These are phyloP conservation scores for Triglochin maritima DNA, from an alignment of 106 monocot species.

Conservation along the genomic window DNA sequence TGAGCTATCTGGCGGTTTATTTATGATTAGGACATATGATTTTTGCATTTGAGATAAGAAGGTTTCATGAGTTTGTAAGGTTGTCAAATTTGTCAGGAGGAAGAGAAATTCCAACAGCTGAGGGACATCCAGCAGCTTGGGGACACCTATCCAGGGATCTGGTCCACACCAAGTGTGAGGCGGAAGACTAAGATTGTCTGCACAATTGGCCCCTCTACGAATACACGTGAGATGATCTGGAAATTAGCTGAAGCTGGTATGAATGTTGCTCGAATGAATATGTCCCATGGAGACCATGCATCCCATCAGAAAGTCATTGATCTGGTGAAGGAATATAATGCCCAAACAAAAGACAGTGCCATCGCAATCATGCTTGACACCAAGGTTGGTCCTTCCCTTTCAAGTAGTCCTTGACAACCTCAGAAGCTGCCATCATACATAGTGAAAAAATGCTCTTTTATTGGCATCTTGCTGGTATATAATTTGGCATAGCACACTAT, in stretches of 20 bases:
- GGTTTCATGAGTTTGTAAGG: background rate
- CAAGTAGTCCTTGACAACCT: background rate
- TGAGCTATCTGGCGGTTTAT: too few species aligned
- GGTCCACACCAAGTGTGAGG: conserved; percentile 63
- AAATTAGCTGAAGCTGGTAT: conserved; percentile 95
- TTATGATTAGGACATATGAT: too few species aligned
- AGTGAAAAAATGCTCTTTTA: too few species aligned
- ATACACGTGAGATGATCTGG: conserved; percentile 99
- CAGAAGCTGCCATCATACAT: background rate
- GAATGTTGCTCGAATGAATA: conserved; percentile 96
- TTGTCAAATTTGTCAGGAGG: conserved; percentile 28
- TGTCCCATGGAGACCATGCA: conserved; percentile 98
- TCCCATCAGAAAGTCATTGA: conserved; percentile 99
- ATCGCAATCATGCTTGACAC: conserved; percentile 99
- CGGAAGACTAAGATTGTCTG: conserved; percentile 99
- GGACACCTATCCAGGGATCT: conserved; percentile 34
- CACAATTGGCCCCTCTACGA: conserved; percentile 91
- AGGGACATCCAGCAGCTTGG: conserved; percentile 55
- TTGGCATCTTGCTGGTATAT: too few species aligned
- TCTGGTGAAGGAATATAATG: conserved; percentile 94
- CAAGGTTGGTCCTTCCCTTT: conserved; percentile 36
- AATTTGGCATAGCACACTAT: too few species aligned
- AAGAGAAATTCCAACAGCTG: conserved; percentile 49
- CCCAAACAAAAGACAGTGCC: conserved; percentile 65
- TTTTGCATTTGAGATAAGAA: too few species aligned